Evolutionary conservation across 331 rosid genomes (phyloP).

Genomic region (Spiraea crenata): DNA sequence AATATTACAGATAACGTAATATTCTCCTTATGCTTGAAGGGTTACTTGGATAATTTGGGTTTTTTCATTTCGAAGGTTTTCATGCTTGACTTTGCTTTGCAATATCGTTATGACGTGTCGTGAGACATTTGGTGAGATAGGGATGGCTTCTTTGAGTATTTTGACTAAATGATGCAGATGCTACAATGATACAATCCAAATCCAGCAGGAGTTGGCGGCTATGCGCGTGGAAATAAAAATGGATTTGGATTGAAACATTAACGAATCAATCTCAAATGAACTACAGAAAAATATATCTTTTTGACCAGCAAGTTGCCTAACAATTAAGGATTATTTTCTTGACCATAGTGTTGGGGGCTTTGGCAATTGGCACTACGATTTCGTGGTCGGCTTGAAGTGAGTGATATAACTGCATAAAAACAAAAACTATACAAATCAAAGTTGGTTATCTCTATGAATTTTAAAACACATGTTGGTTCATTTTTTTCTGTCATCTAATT

Average conservation of each 20-base stretch:
- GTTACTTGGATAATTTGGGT: neutral
- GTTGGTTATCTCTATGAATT: neutral
- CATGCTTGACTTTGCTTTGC: slow-evolving; percentile 10
- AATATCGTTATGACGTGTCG: slow-evolving; percentile 2
- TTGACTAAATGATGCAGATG: neutral
- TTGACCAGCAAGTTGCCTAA: too few species aligned
- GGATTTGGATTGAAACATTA: neutral
- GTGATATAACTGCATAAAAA: too few species aligned
- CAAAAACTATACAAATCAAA: too few species aligned
- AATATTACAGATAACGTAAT: too few species aligned
- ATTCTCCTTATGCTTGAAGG: neutral
- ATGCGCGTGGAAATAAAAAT: neutral
- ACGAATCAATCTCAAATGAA: too few species aligned
- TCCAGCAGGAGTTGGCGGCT: neutral
- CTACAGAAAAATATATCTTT: too few species aligned
- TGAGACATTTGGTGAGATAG: slow-evolving; percentile 1
- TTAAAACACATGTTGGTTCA: neutral
- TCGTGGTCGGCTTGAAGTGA: too few species aligned
- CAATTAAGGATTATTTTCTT: too few species aligned
- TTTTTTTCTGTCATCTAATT: neutral
- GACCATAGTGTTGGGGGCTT: too few species aligned
- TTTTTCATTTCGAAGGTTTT: neutral
- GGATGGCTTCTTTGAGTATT: neutral
- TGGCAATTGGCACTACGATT: too few species aligned
- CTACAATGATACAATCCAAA: too few species aligned